These are phyloP conservation scores for Aspergillus egyptiacus DNA, from an alignment of 495 filamentous ascomycete species.

Conservation along the genomic window DNA sequence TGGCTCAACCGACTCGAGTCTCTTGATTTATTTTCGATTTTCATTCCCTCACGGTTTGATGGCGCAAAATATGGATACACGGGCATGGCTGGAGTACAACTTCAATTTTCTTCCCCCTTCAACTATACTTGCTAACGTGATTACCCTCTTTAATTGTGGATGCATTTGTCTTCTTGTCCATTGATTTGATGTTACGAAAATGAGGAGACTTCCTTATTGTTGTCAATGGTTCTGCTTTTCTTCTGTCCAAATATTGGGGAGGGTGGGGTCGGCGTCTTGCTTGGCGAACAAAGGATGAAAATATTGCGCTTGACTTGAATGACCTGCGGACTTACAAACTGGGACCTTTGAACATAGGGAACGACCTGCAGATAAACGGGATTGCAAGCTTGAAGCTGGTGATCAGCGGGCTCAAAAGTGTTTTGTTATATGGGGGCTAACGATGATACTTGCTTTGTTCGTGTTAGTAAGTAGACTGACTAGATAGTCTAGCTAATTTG, in stretches of 20 bases:
- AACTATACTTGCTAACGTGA: slow-evolving; percentile 20
- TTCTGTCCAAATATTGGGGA: slow-evolving; percentile 19
- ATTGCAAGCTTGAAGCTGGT: slow-evolving; percentile 17
- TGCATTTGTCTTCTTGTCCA: slow-evolving; percentile 21
- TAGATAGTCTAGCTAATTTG: slow-evolving; percentile 4
- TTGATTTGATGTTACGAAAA: slow-evolving; percentile 22
- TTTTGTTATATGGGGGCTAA: slow-evolving; percentile 10
- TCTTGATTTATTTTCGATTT: slow-evolving; percentile 13
- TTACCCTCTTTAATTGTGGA: slow-evolving; percentile 21
- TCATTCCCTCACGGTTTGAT: slow-evolving; percentile 33
- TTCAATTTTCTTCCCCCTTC: slow-evolving; percentile 17
- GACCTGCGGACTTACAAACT: slow-evolving; percentile 18
- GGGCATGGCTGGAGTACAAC: slow-evolving; percentile 24
- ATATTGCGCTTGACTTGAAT: slow-evolving; percentile 16
- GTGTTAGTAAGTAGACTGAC: slow-evolving; percentile 6
- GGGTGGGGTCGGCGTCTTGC: slow-evolving; percentile 28
- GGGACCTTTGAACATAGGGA: slow-evolving; percentile 25
- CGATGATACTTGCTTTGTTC: background rate
- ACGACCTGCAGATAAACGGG: slow-evolving; percentile 17
- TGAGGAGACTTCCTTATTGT: slow-evolving; percentile 20
- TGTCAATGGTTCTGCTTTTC: slow-evolving; percentile 26
- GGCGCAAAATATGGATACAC: slow-evolving; percentile 28
- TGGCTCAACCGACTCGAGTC: slow-evolving; percentile 42
- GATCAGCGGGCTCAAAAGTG: slow-evolving; percentile 21
- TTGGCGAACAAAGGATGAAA: slow-evolving; percentile 23